Evolutionary conservation across 495 filamentous ascomycete species (phyloP).

Genomic region (Podospora bellae-mahoneyi): DNA sequence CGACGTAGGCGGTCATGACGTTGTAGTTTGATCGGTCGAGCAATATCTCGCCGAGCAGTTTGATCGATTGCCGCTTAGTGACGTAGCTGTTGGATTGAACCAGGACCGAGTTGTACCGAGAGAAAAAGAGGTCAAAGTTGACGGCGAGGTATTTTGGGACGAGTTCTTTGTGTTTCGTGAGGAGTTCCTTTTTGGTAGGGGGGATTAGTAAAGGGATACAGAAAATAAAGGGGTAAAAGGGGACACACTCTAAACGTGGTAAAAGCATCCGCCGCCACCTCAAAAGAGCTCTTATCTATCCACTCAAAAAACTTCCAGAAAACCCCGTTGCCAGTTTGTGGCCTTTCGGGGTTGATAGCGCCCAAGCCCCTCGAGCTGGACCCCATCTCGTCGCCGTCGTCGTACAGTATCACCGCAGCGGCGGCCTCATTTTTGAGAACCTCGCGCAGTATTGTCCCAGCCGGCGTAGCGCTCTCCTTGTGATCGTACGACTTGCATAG

Average conservation of each 20-base stretch:
- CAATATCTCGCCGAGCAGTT: conserved; percentile 90
- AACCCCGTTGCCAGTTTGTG: conserved; percentile 70
- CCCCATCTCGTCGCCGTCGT: conserved; percentile 66
- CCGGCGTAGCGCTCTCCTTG: conserved; percentile 88
- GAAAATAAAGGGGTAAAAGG: not conserved
- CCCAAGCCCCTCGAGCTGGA: conserved; percentile 53
- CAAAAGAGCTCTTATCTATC: conserved; percentile 92
- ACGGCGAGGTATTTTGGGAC: conserved; percentile 79
- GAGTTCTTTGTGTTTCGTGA: conserved; percentile 89
- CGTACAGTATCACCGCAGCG: conserved; percentile 84
- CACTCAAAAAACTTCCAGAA: conserved; percentile 99
- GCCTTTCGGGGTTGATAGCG: conserved; percentile 62
- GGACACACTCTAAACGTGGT: conserved; percentile 83
- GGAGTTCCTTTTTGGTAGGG: conserved; percentile 62
- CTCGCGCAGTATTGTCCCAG: conserved; percentile 86
- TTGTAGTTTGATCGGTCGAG: conserved; percentile 94
- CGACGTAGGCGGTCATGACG: conserved; percentile 96
- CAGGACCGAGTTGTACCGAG: conserved; percentile 81
- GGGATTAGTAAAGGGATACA: conserved; percentile 3
- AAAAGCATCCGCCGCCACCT: conserved; percentile 95
- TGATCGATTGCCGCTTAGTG: conserved; percentile 97
- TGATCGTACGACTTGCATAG: conserved; percentile 86
- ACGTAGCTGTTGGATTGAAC: conserved; percentile 93
- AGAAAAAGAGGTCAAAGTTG: conserved; percentile 90
- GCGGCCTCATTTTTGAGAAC: conserved; percentile 88